Conservation (phyloP, 208 protist species). For the Trichomonas tenax region DNA sequence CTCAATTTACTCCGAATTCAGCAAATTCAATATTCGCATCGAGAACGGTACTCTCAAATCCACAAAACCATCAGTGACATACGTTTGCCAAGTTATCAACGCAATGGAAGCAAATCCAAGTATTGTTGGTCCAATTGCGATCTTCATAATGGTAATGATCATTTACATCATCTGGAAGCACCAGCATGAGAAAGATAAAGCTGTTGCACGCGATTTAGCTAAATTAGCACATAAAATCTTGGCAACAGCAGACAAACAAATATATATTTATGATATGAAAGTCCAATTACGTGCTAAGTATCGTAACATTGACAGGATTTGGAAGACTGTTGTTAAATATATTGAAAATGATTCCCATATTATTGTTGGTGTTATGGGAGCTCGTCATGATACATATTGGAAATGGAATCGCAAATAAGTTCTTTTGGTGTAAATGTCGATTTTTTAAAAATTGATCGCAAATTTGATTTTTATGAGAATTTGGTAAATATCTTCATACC, state of each 20-base stretch:
- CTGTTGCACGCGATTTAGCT: neutral
- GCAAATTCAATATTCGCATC: neutral
- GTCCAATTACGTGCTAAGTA: neutral
- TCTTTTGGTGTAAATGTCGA: no score
- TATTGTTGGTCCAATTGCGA: neutral
- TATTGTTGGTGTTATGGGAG: neutral
- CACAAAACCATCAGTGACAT: neutral
- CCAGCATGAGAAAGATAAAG: neutral
- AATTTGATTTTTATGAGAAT: no score
- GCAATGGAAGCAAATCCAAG: neutral
- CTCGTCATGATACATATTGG: neutral
- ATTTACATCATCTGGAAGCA: neutral
- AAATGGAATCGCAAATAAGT: neutral
- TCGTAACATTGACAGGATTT: neutral
- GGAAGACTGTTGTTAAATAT: neutral
- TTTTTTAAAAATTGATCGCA: no score
- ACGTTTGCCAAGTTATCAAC: neutral
- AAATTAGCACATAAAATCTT: neutral
- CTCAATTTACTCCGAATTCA: neutral
- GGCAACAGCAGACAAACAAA: neutral
- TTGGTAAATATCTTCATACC: no score
- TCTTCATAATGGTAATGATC: neutral
- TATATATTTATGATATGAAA: neutral
- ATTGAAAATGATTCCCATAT: slow-evolving; percentile 2
- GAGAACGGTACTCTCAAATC: neutral